A percentile compares a stretch with the other conserved stretches of the same genome.
These are phyloP conservation scores for Zygnema cylindricum DNA, from an alignment of 139 green algal genomes.

Conservation along the genomic window DNA sequence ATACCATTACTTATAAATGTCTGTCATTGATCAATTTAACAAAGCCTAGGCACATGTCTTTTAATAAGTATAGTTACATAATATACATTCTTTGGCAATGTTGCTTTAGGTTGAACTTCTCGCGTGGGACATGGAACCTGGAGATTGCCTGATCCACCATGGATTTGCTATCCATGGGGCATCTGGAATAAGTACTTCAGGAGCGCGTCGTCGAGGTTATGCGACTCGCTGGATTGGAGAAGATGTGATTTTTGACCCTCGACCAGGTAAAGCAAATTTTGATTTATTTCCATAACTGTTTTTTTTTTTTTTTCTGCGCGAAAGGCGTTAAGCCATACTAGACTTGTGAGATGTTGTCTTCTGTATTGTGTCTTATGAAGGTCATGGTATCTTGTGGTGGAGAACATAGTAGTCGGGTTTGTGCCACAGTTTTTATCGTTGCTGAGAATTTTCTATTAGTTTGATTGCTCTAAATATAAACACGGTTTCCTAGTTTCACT, in stretches of 20 bases:
- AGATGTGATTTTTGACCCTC: conserved; percentile 22
- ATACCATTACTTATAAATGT: neutral
- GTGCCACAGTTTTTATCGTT: no score
- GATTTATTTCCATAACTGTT: neutral
- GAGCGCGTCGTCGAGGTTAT: conserved; percentile 10
- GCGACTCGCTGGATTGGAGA: conserved; percentile 34
- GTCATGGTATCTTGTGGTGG: no score
- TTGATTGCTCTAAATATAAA: no score
- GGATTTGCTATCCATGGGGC: conserved; percentile 31
- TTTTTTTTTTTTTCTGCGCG: neutral
- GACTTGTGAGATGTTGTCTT: neutral
- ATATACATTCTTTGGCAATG: neutral
- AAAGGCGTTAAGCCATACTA: neutral
- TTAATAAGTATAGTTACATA: neutral
- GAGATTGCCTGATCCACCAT: conserved; percentile 32
- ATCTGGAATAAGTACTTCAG: neutral
- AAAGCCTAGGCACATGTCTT: neutral
- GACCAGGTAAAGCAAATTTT: conserved; percentile 18
- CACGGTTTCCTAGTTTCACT: no score
- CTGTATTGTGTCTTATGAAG: neutral
- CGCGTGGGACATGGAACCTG: conserved; percentile 37
- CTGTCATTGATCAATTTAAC: neutral
- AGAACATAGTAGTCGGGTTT: no score
- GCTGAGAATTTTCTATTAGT: no score
- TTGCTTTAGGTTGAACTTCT: conserved; percentile 30